These are phyloP conservation scores for Candida sanyaensis DNA, from an alignment of 1,139 yeast species.

Conservation along the genomic window DNA sequence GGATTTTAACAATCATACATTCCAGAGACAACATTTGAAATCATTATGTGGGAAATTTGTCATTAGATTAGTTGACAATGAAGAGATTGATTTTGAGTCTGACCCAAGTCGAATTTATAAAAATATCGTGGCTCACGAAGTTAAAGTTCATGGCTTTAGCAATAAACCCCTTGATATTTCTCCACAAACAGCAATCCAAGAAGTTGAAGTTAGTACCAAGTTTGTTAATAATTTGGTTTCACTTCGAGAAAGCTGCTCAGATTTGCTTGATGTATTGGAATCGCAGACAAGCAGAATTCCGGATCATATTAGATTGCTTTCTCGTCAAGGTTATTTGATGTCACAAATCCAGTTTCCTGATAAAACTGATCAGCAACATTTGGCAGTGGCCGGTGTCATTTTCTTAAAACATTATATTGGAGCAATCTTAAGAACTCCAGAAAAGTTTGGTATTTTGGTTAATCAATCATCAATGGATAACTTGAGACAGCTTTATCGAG, in stretches of 20 bases:
- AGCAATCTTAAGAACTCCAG: constrained; percentile 72
- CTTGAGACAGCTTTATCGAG: constrained; percentile 57
- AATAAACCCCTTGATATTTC: constrained; percentile 32
- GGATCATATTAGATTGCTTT: constrained; percentile 51
- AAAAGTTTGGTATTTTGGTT: constrained; percentile 51
- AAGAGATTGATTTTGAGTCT: constrained; percentile 70
- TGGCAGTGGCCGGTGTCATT: constrained; percentile 70
- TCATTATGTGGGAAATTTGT: constrained; percentile 54
- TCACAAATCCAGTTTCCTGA: constrained; percentile 51
- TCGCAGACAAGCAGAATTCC: constrained; percentile 55
- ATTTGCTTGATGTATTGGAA: constrained; percentile 48
- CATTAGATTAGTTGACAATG: constrained; percentile 51
- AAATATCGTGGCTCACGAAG: constrained; percentile 47
- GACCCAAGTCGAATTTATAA: constrained; percentile 73
- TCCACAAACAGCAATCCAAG: constrained; percentile 76
- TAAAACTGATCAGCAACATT: constrained; percentile 51
- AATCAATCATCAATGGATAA: constrained; percentile 46
- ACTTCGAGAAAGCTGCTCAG: constrained; percentile 70
- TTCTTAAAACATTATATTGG: constrained; percentile 63
- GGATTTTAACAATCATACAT: constrained; percentile 58
- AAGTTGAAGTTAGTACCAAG: constrained; percentile 63
- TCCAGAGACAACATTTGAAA: constrained; percentile 59
- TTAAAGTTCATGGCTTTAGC: constrained; percentile 44
- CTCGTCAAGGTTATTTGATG: constrained; percentile 32
- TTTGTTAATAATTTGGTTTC: constrained; percentile 76